Evolutionary conservation across 345 rosid genomes (phyloP), one percentile per base, ranked within the genome.

Genomic region (Citrus sinensis): DNA sequence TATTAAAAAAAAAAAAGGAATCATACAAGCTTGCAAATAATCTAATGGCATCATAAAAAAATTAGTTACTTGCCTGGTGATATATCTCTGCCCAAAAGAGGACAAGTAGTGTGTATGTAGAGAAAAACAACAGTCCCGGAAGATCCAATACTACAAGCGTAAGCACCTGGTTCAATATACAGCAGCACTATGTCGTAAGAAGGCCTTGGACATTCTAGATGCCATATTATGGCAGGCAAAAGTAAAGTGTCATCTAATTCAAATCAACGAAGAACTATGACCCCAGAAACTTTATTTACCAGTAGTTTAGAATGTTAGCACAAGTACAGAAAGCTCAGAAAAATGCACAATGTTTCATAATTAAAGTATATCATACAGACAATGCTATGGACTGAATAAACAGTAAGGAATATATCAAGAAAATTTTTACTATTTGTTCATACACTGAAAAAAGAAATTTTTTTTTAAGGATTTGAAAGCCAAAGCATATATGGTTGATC

Each of bases 41-140:
- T 62, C 54, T 49, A 42, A 51, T 30, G 73, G 70, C 73, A 59
- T 34, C 55, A 62, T 51, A 63, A 70, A 54, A 7, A 71, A 17
- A 8, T 25, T 34, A 70, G 39, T 60, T 39, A 79, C 92, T 87
- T 85, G 85, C 99, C 98, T 97, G 98, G 84, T 93, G 98, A 87
- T 97, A 97, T 89, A 97, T 97, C 86, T 97, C 99, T 25, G 99
- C 99, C 99, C 99, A 97, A 79, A 97, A 97, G 58, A 97, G 88
- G 74, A 94, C 98, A 9, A 97, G 94, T 76, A 97, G 84, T 1
- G 98, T 94, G 85, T 92, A 97, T 0, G 98, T 92, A 4, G 99
- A 93, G 89, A 97, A 97, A 80, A 97, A 93, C 66, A 97, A 81
- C 29, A 97, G 89, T 17, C 96, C 97, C 3, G 99, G 98, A 66